A percentile compares a stretch with the other conserved stretches of the same genome.
These are phyloP conservation scores for Debaryomyces fabryi DNA, from an alignment of 1,139 yeast species.

Conservation along the genomic window DNA sequence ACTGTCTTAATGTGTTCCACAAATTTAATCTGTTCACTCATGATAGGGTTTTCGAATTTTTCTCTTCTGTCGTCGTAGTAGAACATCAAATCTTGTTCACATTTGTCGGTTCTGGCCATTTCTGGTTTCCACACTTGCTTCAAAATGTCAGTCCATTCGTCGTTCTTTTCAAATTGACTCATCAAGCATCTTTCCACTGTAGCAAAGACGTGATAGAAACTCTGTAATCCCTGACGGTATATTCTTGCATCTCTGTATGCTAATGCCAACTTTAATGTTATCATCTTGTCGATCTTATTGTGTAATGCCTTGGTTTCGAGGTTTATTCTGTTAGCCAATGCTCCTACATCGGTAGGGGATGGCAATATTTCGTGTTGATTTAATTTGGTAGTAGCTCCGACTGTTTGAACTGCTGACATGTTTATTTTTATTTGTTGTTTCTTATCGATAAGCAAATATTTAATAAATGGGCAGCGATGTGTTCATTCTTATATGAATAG, in stretches of 20 bases:
- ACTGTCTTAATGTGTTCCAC: conserved; percentile 58
- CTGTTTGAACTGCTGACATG: conserved; percentile 19
- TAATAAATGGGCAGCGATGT: background rate
- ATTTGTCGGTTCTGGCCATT: conserved; percentile 60
- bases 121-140: conserved; percentile 70
- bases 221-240: conserved; percentile 79
- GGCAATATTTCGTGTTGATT: conserved; percentile 68
- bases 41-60: conserved; percentile 58
- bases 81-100: conserved; percentile 66
- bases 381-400: conserved; percentile 42
- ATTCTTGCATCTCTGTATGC: conserved; percentile 76
- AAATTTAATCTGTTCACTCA: conserved; percentile 64
- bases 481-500: background rate
- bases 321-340: conserved; percentile 80
- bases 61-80: conserved; percentile 59
- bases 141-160: conserved; percentile 48
- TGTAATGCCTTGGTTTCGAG: conserved; percentile 65
- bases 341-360: conserved; percentile 72
- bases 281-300: conserved; percentile 67
- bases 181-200: conserved; percentile 63
- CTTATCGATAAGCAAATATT: background rate
- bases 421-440: background rate
- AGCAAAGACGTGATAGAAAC: conserved; percentile 74
- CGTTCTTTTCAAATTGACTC: conserved; percentile 46
- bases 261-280: conserved; percentile 69